Base-by-base conservation (phyloP, 2,329 filamentous ascomycete species). In the Apiospora aurea region DNA sequence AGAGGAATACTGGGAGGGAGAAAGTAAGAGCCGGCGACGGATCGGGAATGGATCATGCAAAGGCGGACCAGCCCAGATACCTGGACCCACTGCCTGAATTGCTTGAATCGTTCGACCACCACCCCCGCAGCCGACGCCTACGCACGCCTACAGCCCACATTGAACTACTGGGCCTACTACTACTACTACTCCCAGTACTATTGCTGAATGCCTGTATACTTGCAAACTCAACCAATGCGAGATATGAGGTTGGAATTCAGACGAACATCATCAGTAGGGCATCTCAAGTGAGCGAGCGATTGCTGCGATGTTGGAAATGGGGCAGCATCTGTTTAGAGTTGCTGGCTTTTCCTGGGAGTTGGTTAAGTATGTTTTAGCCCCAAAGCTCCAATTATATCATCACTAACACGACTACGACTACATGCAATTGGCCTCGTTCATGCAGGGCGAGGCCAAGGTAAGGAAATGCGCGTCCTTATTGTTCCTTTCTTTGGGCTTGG, bases 41-140 rank as follows among this genome's bases (percentile, higher is more conserved):
- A 64, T 41, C 57, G 57, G 57, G 57, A 64, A 64, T 64, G 57
- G 57, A 64, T 64, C 57, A 64, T 64, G 57, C 57, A 64, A 41
- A 64, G 57, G 57, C 57, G 57, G 57, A 64, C 57, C 57, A 64
- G 57, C 57, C 57, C 57, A 64, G 57, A 64, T 64, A 64, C 57
- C 57, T 64, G 57, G 57, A 64, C 57, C 57, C 57, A 64, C 57
- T 64, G 57, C 34, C 34, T 64, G 57, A 64, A 64, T 64, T 64
- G 57, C 57, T 64, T 64, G 57, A 64, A 64, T 64, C 57, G 57
- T 64, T 64, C 57, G 57, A 64, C 57, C 53, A 64, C 57, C 46
- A 14, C 24, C 51, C 57, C 57, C 29, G 57, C 41, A 64, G 18
- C 57, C 57, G 57, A 64, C 57, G 21, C 57, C 57, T 64, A 38